Evolutionary conservation across 2,329 filamentous ascomycete species (phyloP).

Genomic region (Talaromyces sp.): DNA sequence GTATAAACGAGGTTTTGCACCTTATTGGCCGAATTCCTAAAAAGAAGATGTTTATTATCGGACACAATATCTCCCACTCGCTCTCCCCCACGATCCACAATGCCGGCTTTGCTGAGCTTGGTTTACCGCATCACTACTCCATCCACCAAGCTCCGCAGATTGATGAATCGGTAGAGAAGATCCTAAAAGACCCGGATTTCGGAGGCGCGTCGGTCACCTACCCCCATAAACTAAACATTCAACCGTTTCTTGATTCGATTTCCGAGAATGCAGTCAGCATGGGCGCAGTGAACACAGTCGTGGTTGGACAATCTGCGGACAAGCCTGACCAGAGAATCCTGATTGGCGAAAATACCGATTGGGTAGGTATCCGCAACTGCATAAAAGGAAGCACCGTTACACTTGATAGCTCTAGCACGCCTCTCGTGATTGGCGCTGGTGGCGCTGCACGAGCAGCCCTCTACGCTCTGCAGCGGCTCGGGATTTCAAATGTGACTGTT

Average conservation of each 20-base stretch:
- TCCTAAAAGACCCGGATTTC: conserved; percentile 65
- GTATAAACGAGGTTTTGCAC: background rate
- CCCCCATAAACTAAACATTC: conserved; percentile 17
- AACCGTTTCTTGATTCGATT: conserved; percentile 8
- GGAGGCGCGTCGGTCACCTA: conserved; percentile 75
- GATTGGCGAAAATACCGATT: conserved; percentile 2
- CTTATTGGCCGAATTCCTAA: background rate
- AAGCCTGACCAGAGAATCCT: conserved; percentile 1
- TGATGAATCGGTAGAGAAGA: conserved; percentile 27
- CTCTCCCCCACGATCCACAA: conserved; percentile 20
- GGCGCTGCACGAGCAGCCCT: conserved; percentile 1
- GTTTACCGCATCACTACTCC: conserved; percentile 12
- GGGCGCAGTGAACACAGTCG: conserved; percentile 5
- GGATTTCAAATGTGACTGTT: background rate
- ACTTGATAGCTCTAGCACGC: background rate
- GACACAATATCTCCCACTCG: conserved; percentile 15
- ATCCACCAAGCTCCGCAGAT: conserved; percentile 14
- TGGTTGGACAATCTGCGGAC: conserved; percentile 4
- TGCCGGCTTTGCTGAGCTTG: conserved; percentile 14
- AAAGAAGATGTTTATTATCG: conserved; percentile 13
- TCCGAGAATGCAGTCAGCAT: conserved; percentile 8
- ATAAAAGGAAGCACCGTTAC: background rate
- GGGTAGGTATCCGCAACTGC: conserved; percentile 5
- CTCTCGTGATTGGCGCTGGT: conserved; percentile 1
- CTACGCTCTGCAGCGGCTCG: background rate